These are phyloP conservation scores for Penicillium tannophilum DNA, from an alignment of 495 filamentous ascomycete genomes.

Conservation along the genomic window DNA sequence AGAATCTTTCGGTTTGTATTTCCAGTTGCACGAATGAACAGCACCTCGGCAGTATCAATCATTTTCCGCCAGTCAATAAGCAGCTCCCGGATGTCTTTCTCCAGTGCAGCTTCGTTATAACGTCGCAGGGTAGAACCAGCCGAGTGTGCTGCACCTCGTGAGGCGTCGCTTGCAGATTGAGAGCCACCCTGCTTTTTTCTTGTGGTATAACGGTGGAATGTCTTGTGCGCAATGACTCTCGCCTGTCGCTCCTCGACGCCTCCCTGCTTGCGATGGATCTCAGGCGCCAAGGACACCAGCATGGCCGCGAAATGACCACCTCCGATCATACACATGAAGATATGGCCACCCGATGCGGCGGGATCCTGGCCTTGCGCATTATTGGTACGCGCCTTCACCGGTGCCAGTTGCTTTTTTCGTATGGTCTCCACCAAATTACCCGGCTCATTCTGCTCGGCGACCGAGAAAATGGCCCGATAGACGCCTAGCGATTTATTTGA, in stretches of 20 bases:
- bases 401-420: slow-evolving; percentile 71
- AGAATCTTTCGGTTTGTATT: slow-evolving; percentile 80
- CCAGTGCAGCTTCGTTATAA: slow-evolving; percentile 89
- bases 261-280: slow-evolving; percentile 66
- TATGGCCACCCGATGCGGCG: slow-evolving; percentile 67
- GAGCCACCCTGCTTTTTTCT: slow-evolving; percentile 93
- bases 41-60: slow-evolving; percentile 77
- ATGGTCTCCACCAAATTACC: slow-evolving; percentile 63
- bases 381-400: slow-evolving; percentile 53
- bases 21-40: slow-evolving; percentile 90
- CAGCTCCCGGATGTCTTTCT: slow-evolving; percentile 77
- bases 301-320: slow-evolving; percentile 97
- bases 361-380: slow-evolving; percentile 49
- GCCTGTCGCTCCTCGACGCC: slow-evolving; percentile 79
- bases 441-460: slow-evolving; percentile 66
- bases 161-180: slow-evolving; percentile 87
- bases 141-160: slow-evolving; percentile 90
- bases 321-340: slow-evolving; percentile 98
- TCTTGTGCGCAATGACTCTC: slow-evolving; percentile 89
- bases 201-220: slow-evolving; percentile 96
- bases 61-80: slow-evolving; percentile 78
- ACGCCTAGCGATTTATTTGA: slow-evolving; percentile 79
- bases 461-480: slow-evolving; percentile 81
- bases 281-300: slow-evolving; percentile 86
- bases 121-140: slow-evolving; percentile 86